These are phyloP conservation scores for Dendrobium chrysotoxum DNA, from an alignment of 106 monocot genomes.

Conservation along the genomic window DNA sequence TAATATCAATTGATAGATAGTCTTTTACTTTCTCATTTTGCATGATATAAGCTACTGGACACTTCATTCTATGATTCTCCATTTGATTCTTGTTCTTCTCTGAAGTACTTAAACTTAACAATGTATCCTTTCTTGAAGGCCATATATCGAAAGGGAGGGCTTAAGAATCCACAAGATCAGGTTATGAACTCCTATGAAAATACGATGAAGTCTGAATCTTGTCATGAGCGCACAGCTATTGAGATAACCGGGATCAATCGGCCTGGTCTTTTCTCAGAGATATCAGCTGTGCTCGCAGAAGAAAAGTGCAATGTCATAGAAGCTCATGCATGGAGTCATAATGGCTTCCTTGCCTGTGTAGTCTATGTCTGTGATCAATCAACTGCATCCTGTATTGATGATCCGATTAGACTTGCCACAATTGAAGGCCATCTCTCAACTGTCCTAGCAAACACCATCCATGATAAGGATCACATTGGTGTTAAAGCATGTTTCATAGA, in stretches of 20 bases:
- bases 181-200: conserved; percentile 4
- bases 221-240: conserved; percentile 34
- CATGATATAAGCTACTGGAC: not conserved
- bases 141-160: conserved; percentile 26
- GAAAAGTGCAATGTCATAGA: conserved; percentile 58
- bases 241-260: conserved; percentile 58
- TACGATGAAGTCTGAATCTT: conserved; percentile 10
- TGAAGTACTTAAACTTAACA: not conserved
- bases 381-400: conserved; percentile 33
- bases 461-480: conserved; percentile 16
- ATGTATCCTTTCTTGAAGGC: conserved; percentile 25
- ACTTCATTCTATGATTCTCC: not conserved
- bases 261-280: conserved; percentile 72
- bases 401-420: conserved; percentile 40
- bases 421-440: conserved; percentile 63
- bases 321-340: conserved; percentile 77
- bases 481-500: conserved; percentile 32
- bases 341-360: conserved; percentile 56
- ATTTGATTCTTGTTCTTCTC: not conserved
- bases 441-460: conserved; percentile 22
- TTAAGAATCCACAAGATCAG: conserved; percentile 10
- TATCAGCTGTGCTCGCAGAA: conserved; percentile 66
- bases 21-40: too few relatives aligned
- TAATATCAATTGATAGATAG: not conserved
- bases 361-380: conserved; percentile 52